Base-by-base conservation (phyloP, 495 filamentous ascomycete species). In the Penicillium nucicola region DNA sequence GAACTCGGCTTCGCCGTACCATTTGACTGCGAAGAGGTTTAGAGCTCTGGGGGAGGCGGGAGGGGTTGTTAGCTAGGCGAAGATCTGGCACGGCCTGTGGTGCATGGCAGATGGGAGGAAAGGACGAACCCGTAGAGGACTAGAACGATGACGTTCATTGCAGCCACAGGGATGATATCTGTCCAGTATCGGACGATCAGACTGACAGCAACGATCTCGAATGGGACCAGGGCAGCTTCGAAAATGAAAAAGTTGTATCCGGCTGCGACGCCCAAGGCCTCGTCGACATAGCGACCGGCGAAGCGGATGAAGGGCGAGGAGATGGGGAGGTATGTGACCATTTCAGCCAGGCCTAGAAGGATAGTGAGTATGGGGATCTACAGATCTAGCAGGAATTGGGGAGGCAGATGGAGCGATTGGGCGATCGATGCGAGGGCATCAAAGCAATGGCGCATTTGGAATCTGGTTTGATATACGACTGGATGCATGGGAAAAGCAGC, bases 231-330 rank as follows among this genome's bases (percentile, higher is more conserved):
- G 2, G 60, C 62, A 3, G 67, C 72, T 55, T 76, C 68, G 56
- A 84, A 85, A 33, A 86, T 60, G 66, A 84, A 87, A 68, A 85
- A 86, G 53, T 90, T 91, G 76, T 85, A 92, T 11, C 88, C 75
- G 0, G 79, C 77, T 19, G 77, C 77, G 22, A 81, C 71, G n/a
- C 76, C 72, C 48, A 81, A 78, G 8, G 78, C 77, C 48, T 80
- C 87, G 61, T 91, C 87, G 48, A 92, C 87, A 64, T 84, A 92
- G 33, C 84, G 80, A 20, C 88, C 86, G 23, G 89, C 88, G 61
- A 92, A 88, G 20, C 86, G 84, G 63, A 93, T 89, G 60, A 92
- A 92, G 8, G 89, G 87, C 11, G 85, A 88, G 15, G 84, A 87
- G 43, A 93, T 85, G 23, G 89, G 88, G 33, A 91, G 74, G 57